A percentile compares a stretch with the other conserved stretches of the same genome.
Evolutionary conservation across 2,329 filamentous ascomycete species (phyloP).

Genomic region (Sarocladium brachiariae): DNA sequence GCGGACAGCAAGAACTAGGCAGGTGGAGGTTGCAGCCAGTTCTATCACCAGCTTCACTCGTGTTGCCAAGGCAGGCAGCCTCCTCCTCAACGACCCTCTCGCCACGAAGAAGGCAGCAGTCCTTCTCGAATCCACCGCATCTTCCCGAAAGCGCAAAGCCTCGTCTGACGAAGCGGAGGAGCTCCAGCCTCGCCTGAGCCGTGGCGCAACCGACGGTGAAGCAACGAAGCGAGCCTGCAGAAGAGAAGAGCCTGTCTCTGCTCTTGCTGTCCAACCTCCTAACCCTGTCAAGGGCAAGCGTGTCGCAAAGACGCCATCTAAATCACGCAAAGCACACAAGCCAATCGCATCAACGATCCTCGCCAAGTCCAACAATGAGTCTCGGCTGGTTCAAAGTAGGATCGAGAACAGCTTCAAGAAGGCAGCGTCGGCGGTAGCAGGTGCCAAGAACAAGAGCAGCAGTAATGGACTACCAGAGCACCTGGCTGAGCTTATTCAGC

Average conservation of each 20-base stretch:
- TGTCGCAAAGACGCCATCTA: conserved; percentile 23
- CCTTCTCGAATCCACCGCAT: conserved; percentile 20
- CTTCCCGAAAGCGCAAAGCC: conserved; percentile 33
- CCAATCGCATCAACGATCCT: conserved; percentile 25
- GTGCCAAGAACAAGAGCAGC: conserved; percentile 13
- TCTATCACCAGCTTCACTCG: conserved; percentile 39
- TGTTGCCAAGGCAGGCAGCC: conserved; percentile 35
- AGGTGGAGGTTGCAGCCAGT: conserved; percentile 12
- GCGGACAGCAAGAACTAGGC: conserved; percentile 48
- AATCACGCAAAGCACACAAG: conserved; percentile 22
- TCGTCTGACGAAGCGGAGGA: conserved; percentile 19
- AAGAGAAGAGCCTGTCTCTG: conserved; percentile 16
- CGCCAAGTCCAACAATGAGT: conserved; percentile 21
- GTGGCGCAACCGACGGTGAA: conserved; percentile 14
- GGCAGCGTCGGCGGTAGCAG: conserved; percentile 12
- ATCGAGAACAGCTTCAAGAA: conserved; percentile 33
- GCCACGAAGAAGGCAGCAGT: conserved; percentile 27
- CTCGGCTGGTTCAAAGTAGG: conserved; percentile 25
- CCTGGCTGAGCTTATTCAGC: conserved; percentile 51
- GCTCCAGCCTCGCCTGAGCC: conserved; percentile 17
- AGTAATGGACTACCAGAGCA: conserved; percentile 38
- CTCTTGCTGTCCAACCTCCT: conserved; percentile 1
- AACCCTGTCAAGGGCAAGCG: conserved; percentile 22
- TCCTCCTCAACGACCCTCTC: conserved; percentile 17
- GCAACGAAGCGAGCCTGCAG: conserved; percentile 22